These are phyloP conservation scores for Moringa oleifera DNA, from an alignment of 345 rosid species.

Conservation along the genomic window DNA sequence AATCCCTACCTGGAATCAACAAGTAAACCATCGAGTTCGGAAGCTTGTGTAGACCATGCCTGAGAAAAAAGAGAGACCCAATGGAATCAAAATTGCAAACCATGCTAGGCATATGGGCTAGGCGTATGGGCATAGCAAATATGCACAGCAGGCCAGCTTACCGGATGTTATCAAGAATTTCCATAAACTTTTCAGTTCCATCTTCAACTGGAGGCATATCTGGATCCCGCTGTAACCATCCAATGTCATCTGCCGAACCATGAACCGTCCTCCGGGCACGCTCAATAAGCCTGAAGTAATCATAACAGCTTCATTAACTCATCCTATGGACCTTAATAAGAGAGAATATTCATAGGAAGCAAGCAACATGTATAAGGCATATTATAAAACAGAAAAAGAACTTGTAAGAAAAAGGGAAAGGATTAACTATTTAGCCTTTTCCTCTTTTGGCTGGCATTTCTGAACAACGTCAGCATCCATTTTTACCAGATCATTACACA, in stretches of 20 bases:
- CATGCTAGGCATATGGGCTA: slow-evolving; percentile 15
- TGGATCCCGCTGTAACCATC: slow-evolving; percentile 73
- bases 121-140: slow-evolving; percentile 10
- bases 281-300: slow-evolving; percentile 65
- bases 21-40: slow-evolving; percentile 79
- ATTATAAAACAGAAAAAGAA: background rate
- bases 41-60: slow-evolving; percentile 92
- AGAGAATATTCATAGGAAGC: background rate
- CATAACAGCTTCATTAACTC: background rate
- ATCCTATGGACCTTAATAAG: background rate
- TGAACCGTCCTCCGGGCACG: slow-evolving; percentile 87
- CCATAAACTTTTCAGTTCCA: slow-evolving; percentile 72
- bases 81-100: slow-evolving; percentile 20
- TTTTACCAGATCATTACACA: background rate
- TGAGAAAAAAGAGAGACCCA: slow-evolving; percentile 30
- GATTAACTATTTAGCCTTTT: no score
- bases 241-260: slow-evolving; percentile 95
- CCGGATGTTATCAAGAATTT: slow-evolving; percentile 81
- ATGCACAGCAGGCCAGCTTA: slow-evolving; percentile 25
- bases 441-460: no score
- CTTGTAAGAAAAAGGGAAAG: background rate
- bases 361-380: background rate
- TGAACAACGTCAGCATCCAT: no score
- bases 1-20: slow-evolving; percentile 80
- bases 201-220: slow-evolving; percentile 86